Conservation (phyloP, 768 basidiomycete species). For the Favolaschia claudopus region DNA sequence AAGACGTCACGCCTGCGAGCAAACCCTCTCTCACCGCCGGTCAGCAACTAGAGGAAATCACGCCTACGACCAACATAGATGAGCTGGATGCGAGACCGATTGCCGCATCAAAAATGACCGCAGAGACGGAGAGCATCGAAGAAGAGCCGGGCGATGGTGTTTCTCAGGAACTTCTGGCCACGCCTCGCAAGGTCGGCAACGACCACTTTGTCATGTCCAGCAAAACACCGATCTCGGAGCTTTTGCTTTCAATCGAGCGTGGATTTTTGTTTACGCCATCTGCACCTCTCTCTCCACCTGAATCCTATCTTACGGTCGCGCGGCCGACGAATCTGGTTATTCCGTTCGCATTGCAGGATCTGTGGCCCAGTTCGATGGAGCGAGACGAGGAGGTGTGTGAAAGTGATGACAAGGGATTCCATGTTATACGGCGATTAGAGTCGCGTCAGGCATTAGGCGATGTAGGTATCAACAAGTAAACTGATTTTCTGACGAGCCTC, state of each 20-base stretch:
- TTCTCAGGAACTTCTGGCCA: not conserved
- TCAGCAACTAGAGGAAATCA: no score
- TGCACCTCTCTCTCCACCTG: slow-evolving; percentile 67
- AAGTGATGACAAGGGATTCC: slow-evolving; percentile 16
- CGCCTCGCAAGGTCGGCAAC: slow-evolving; percentile 10
- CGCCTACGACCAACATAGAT: no score
- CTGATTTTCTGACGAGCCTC: slow-evolving; percentile 13
- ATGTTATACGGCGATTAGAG: slow-evolving; percentile 22
- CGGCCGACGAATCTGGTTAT: slow-evolving; percentile 18
- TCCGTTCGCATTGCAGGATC: slow-evolving; percentile 22
- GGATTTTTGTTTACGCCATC: slow-evolving; percentile 74
- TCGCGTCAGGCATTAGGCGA: slow-evolving; percentile 28
- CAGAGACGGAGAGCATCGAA: not conserved
- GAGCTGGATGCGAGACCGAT: no score
- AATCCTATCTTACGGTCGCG: slow-evolving; percentile 43
- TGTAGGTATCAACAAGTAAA: slow-evolving; percentile 27
- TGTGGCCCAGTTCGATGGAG: slow-evolving; percentile 10
- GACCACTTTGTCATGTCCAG: not conserved
- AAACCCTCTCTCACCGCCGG: no score
- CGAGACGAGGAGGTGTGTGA: slow-evolving; percentile 12
- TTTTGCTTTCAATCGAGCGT: slow-evolving; percentile 68
- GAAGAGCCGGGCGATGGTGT: not conserved
- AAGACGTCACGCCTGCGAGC: no score
- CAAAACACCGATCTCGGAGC: slow-evolving; percentile 72
- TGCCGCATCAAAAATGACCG: not conserved